A percentile compares a stretch with the other conserved stretches of the same genome.
phyloP scores from a whole-genome alignment of 2,329 filamentous ascomycete genomes.

The Pseudogymnoascus sp. region DNA sequence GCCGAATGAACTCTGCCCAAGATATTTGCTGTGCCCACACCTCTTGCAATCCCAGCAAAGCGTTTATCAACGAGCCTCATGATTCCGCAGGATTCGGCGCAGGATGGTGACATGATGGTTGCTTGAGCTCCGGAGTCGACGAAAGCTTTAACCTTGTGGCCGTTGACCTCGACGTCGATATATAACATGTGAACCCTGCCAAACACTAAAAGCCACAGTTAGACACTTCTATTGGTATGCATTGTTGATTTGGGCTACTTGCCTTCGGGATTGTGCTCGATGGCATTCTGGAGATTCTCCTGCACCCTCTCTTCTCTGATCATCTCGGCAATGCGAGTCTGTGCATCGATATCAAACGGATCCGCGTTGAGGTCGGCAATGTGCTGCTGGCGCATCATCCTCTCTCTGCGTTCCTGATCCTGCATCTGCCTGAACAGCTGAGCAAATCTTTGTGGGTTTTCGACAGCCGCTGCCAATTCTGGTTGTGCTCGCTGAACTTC shows the following conservation, averaged over 20 bases:
- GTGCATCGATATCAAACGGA: constrained; percentile 87
- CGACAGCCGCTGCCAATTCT: constrained; percentile 65
- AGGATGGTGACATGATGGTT: constrained; percentile 95
- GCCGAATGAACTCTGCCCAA: constrained; percentile 92
- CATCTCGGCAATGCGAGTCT: constrained; percentile 90
- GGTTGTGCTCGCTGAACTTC: constrained; percentile 67
- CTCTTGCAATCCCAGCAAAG: constrained; percentile 84
- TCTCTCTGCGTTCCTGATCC: constrained; percentile 61
- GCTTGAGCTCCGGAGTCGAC: constrained; percentile 97
- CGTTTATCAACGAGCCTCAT: constrained; percentile 91
- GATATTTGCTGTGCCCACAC: constrained; percentile 90
- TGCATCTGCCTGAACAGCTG: constrained; percentile 61
- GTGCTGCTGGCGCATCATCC: constrained; percentile 70
- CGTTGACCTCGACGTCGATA: constrained; percentile 91
- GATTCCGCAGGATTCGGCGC: constrained; percentile 86
- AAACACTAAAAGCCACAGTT: constrained; percentile 56
- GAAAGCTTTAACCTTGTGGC: constrained; percentile 84
- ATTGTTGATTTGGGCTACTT: constrained; percentile 26
- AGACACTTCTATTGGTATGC: not conserved
- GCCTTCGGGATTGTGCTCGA: constrained; percentile 98
- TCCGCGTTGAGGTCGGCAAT: constrained; percentile 85
- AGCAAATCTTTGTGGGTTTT: constrained; percentile 69
- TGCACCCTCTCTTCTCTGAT: constrained; percentile 91
- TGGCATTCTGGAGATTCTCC: constrained; percentile 91
- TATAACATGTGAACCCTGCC: constrained; percentile 94